Base-by-base conservation (phyloP, 2,329 filamentous ascomycete genomes). In the Sporothrix pallida region DNA sequence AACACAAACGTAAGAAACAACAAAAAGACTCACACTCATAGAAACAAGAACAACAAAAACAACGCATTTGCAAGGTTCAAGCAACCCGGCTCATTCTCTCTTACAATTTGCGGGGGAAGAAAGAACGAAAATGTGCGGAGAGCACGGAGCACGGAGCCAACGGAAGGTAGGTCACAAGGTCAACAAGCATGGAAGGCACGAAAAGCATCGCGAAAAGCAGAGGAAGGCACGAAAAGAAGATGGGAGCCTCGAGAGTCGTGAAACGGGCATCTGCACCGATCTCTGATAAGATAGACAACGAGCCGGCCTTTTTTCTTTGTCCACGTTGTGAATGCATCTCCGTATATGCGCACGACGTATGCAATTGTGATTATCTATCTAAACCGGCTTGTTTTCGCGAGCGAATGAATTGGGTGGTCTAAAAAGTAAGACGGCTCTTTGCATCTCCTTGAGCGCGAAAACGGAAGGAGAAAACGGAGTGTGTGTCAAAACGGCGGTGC, bases 251-350 rank as follows among this genome's bases (percentile, higher is more conserved):
- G 62, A 23, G 62, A 65, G 23, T 65, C 46, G 62, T 67, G 62
- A 68, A 20, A 68, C 65, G 65, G 65, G 8, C 44, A 37, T 63
- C 37, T 44, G n/a, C 23, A 20, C 9, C 1, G 10, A 65, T 65
- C 37, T 13, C 17, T 26, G 65, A 68, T 68, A 68, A 68, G 65
- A 68, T 52, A 68, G 65, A 52, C 65, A 68, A 68, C 46, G n/a
- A 12, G 44, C 65, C 65, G 65, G 65, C 65, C 65, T 8, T 13
- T 2, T 23, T 2, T 5, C 10, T 12, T 17, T n/a, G 6, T 54
- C 7, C 52, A 9, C 20, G 20, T 26, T 63, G 44, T 37, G 60
- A 63, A 37, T 17, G 17, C 60, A 44, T 60, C 56, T 60, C 56
- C 54, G 54, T 31, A 20, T 31, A 15, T 7, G 20, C 58, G 52